Conservation (phyloP, 805 yeast genomes). For the Barnettozyma siamensis region DNA sequence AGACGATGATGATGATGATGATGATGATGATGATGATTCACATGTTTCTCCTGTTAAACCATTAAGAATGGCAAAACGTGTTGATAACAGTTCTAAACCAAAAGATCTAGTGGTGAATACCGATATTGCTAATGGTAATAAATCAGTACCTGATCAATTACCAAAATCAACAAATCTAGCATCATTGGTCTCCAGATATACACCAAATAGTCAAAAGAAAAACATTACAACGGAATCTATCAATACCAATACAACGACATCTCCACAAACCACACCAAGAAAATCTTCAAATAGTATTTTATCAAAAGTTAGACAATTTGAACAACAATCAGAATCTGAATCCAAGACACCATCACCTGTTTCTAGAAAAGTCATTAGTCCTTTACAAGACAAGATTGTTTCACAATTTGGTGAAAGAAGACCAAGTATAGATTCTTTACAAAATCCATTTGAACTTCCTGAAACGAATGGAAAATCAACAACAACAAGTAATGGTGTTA, state of each 20-base stretch:
- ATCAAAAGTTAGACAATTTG: conserved; percentile 28
- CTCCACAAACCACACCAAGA: conserved; percentile 13
- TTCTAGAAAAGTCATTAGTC: conserved; percentile 14
- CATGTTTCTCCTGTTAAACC: conserved; percentile 55
- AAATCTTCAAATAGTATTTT: conserved; percentile 25
- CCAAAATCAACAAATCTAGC: conserved; percentile 12
- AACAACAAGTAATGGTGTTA: not conserved
- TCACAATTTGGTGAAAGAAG: conserved; percentile 19
- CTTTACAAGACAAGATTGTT: conserved; percentile 17
- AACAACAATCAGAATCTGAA: conserved; percentile 15
- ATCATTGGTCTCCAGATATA: conserved; percentile 12
- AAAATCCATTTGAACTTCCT: not conserved
- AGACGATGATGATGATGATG: not conserved
- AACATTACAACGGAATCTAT: too few species aligned
- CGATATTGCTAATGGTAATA: conserved; percentile 10
- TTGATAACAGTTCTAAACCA: conserved; percentile 23
- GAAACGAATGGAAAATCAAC: not conserved
- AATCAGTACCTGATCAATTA: conserved; percentile 7
- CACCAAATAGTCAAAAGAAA: conserved; percentile 12
- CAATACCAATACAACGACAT: too few species aligned
- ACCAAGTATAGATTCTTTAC: conserved; percentile 10
- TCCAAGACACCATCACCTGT: conserved; percentile 13
- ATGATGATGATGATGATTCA: conserved; percentile 3
- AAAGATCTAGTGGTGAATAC: conserved; percentile 17
- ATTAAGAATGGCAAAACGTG: conserved; percentile 57